Evolutionary conservation across 2,329 filamentous ascomycete genomes (phyloP), one percentile per base, ranked within the genome.

Genomic region (Onygena corvina): DNA sequence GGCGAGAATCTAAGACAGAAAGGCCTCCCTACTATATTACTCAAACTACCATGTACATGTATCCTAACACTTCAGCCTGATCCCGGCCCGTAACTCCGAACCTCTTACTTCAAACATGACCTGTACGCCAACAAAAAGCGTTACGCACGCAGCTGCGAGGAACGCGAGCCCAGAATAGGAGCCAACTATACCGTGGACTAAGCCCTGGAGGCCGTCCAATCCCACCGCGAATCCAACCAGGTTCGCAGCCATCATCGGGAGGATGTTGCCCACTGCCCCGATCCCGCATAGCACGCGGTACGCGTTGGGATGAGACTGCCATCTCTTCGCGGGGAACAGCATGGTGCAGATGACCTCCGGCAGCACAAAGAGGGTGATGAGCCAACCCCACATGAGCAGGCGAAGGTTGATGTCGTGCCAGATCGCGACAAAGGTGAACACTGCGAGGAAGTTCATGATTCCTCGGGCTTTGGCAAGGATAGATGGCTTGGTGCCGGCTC

Each of bases 391-490:
- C 65, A 94, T 83, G 27, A 98, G 75, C 33, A 98, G 73, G 7
- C 84, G 79, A 25, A 96, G 76, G 67, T 94, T 83, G 60, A 98
- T 94, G 60, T 98, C 92, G 67, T 98, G 92, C 92, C 92, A 98
- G 23, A 98, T 73, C 0, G 92, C 93, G 20, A 98, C 92, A 60
- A 98, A 98, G 0, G 88, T 95, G 64, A 98, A 98, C 27, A 94
- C 86, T 3, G 83, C 69, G 1, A 93, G 71, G 63, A 87, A 92
- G 50, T 90, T 95, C 47, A 79, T 59, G 2, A 90, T 72, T 0
- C 80, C 81, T 34, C 75, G 65, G 12, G 77, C 71, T 38, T 75
- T 79, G 16, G 70, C 66, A 31, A 70, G 66, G 25, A 66, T 55
- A 59, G 70, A 66, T 49, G 57, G 70, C 25, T 46, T 46, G 25